Evolutionary conservation across 306 rosid genomes (phyloP).

Genomic region (Casuarina cunninghamiana): DNA sequence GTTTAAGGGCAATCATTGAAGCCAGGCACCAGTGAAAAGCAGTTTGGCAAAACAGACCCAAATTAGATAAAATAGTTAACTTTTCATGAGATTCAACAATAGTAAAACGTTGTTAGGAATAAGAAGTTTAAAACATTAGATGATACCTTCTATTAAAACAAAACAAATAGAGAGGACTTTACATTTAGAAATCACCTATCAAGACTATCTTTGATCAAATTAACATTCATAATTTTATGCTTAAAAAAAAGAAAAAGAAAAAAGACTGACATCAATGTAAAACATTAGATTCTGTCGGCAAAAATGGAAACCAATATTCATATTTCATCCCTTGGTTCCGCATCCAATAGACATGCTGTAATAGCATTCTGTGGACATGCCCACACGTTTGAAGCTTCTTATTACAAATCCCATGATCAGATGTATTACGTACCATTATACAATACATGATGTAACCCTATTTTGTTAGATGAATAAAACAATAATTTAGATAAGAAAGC

Average conservation of each 20-base stretch:
- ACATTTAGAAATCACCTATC: not conserved
- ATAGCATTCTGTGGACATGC: not conserved
- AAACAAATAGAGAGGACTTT: not conserved
- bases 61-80: not conserved
- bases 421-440: not conserved
- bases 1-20: not conserved
- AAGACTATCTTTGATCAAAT: not conserved
- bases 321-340: not conserved
- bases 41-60: not conserved
- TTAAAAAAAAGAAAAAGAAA: not conserved
- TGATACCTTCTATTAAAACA: not conserved
- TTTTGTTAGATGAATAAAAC: not conserved
- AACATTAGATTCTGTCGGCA: not conserved
- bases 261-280: not conserved
- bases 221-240: not conserved
- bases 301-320: not conserved
- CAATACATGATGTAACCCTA: not conserved
- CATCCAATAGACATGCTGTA: not conserved
- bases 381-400: not conserved
- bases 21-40: not conserved
- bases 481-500: not conserved
- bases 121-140: not conserved
- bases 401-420: not conserved
- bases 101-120: not conserved
- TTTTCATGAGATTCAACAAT: not conserved